phyloP scores from a whole-genome alignment of 192 early-diverging fungal species.

The Paraglomus brasilianum region DNA sequence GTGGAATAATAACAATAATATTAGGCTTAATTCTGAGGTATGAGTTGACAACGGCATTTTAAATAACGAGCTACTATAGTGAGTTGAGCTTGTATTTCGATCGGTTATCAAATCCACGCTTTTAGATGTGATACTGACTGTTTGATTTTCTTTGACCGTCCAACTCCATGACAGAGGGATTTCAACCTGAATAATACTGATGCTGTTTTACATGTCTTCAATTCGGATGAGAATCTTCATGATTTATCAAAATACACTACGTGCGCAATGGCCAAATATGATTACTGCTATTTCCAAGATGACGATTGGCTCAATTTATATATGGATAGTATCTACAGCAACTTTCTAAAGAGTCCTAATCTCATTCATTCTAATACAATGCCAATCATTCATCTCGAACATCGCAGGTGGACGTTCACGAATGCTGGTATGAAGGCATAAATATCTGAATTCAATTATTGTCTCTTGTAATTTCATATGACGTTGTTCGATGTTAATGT shows the following conservation, averaged over 20 bases:
- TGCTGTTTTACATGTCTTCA: conserved; percentile 41
- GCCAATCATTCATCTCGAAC: conserved; percentile 49
- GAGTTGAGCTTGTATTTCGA: too few species aligned
- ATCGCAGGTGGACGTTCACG: conserved; percentile 52
- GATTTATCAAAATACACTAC: conserved; percentile 55
- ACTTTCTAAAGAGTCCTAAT: conserved; percentile 51
- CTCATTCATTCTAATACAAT: conserved; percentile 55
- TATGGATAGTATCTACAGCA: conserved; percentile 57
- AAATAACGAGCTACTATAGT: too few species aligned
- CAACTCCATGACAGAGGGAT: conserved; percentile 30
- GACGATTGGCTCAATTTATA: conserved; percentile 54
- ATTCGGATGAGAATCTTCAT: conserved; percentile 50
- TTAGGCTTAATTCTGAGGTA: conserved; percentile 27
- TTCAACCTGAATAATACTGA: conserved; percentile 34
- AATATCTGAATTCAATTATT: background rate
- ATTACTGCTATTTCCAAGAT: conserved; percentile 60
- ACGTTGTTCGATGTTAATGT: background rate
- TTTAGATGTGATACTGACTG: background rate
- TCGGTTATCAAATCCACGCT: too few species aligned
- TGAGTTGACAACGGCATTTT: too few species aligned
- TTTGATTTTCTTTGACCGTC: background rate
- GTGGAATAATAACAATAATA: conserved; percentile 48
- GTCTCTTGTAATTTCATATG: background rate
- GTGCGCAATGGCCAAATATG: conserved; percentile 50
- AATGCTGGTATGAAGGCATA: conserved; percentile 42